Percentiles rank a stretch among this genome's conserved stretches.
Conservation (phyloP, 192 early-diverging fungal genomes). For the Entomortierella parvispora region DNA sequence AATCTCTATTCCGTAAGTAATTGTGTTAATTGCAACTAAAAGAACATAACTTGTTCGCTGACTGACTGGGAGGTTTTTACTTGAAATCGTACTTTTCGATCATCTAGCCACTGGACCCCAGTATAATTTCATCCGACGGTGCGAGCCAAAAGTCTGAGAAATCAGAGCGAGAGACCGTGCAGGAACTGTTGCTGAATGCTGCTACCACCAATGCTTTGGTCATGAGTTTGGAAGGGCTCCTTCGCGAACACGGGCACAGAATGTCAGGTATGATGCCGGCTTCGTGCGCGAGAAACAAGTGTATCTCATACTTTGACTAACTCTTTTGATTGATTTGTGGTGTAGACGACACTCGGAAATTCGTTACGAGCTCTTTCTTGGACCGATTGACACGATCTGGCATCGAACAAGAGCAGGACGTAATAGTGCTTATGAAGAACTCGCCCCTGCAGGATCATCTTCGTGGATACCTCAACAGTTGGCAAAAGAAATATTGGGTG, state of each 20-base stretch:
- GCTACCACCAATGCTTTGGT: constrained; percentile 48
- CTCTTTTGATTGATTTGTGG: not conserved
- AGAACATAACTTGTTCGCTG: too few relatives aligned
- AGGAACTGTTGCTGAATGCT: constrained; percentile 26
- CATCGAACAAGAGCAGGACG: constrained; percentile 38
- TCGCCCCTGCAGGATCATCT: constrained; percentile 41
- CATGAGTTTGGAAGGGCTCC: constrained; percentile 44
- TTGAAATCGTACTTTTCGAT: not conserved
- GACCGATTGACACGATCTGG: constrained; percentile 38
- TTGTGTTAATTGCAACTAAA: not conserved
- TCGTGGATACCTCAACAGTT: constrained; percentile 36
- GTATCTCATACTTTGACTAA: not conserved
- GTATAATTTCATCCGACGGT: constrained; percentile 11
- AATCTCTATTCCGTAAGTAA: constrained; percentile 43
- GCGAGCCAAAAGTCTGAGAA: constrained; percentile 8
- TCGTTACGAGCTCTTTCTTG: constrained; percentile 41
- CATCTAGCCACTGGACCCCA: constrained; percentile 40
- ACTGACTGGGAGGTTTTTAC: not conserved
- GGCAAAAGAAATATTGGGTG: constrained; percentile 54
- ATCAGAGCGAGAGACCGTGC: constrained; percentile 28
- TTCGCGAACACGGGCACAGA: constrained; percentile 44
- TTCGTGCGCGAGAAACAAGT: not conserved
- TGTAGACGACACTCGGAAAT: constrained; percentile 37
- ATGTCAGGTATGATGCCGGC: constrained; percentile 20
- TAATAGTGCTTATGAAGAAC: constrained; percentile 24